Conservation (phyloP, 257 asterid species). For the Capsicum chinense region DNA sequence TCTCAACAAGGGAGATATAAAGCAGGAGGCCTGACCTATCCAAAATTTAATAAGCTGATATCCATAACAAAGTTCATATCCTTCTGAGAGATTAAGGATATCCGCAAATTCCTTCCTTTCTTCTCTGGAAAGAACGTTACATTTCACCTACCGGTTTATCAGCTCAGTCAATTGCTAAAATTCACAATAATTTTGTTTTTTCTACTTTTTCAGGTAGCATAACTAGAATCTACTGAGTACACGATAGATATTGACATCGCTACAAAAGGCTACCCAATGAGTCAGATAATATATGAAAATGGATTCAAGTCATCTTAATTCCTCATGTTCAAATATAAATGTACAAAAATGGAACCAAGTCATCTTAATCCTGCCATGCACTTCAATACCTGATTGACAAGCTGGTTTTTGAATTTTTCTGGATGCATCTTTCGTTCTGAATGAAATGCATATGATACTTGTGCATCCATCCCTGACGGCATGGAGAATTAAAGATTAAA, state of each 20-base stretch:
- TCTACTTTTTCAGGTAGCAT: neutral
- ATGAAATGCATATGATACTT: conserved; percentile 94
- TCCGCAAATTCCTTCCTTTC: neutral
- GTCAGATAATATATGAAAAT: neutral
- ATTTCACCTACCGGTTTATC: neutral
- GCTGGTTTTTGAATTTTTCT: conserved; percentile 89
- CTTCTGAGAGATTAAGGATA: neutral
- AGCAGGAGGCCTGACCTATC: neutral
- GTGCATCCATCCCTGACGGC: conserved; percentile 92
- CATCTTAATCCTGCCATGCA: conserved; percentile 5
- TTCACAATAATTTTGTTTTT: neutral
- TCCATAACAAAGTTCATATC: neutral
- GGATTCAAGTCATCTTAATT: neutral
- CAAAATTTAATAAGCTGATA: neutral
- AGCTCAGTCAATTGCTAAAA: neutral
- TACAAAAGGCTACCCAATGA: neutral
- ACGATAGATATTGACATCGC: neutral
- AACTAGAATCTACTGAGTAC: neutral
- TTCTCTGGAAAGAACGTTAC: neutral
- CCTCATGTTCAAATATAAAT: neutral
- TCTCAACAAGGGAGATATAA: neutral
- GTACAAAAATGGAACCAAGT: neutral
- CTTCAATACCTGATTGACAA: conserved; percentile 71
- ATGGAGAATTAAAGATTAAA: neutral
- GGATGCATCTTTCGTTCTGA: conserved; percentile 86